These are phyloP conservation scores for Lasiosphaeria hispida DNA, from an alignment of 495 filamentous ascomycete genomes.

Conservation along the genomic window DNA sequence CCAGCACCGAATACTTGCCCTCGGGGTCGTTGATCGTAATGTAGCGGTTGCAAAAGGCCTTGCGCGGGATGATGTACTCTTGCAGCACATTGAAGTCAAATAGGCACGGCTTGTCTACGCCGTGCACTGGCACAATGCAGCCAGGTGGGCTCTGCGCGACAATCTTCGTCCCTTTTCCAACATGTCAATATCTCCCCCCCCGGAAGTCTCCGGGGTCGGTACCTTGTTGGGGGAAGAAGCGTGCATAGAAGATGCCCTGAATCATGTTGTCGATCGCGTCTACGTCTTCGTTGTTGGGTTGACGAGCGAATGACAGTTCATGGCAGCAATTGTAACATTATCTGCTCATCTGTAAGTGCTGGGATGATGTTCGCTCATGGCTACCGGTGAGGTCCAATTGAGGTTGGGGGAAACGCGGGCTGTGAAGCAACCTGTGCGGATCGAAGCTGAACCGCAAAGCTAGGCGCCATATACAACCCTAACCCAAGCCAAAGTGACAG, in stretches of 20 bases:
- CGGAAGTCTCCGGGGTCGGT: conserved; percentile 12
- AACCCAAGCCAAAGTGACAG: too few species aligned
- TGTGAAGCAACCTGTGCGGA: too few species aligned
- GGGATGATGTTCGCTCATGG: too few species aligned
- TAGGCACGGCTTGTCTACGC: conserved; percentile 58
- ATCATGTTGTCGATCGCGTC: conserved; percentile 57
- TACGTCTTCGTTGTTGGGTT: too few species aligned
- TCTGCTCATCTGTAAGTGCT: too few species aligned
- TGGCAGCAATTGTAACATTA: too few species aligned
- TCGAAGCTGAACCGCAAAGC: too few species aligned
- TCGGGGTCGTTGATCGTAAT: conserved; percentile 71
- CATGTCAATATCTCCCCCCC: not conserved
- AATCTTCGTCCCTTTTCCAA: conserved; percentile 66
- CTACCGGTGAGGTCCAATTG: too few species aligned
- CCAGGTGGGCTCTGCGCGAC: conserved; percentile 71
- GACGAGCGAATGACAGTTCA: too few species aligned
- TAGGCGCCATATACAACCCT: too few species aligned
- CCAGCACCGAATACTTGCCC: conserved; percentile 75
- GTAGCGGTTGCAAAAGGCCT: conserved; percentile 85
- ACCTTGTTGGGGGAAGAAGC: conserved; percentile 90
- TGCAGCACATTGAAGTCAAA: conserved; percentile 80
- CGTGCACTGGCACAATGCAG: conserved; percentile 63
- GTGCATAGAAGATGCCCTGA: conserved; percentile 91
- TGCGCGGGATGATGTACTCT: conserved; percentile 88
- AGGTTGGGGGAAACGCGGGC: too few species aligned